A percentile compares a stretch with the other conserved stretches of the same genome.
Evolutionary conservation across 495 filamentous ascomycete genomes (phyloP).

Genomic region (Astrothelium subdiscretum): DNA sequence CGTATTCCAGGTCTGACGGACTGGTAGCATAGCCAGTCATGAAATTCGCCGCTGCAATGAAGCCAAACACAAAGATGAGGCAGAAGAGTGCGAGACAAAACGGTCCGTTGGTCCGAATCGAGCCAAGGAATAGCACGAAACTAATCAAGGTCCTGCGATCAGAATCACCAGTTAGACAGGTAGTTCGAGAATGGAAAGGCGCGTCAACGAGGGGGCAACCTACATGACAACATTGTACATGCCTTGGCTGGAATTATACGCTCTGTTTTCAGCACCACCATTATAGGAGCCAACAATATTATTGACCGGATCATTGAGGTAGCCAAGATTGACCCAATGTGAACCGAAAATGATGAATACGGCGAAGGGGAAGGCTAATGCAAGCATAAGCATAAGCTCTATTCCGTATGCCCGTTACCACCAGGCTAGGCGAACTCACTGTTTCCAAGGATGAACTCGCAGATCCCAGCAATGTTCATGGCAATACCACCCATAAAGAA

Average conservation of each 20-base stretch:
- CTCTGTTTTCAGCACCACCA: slow-evolving; percentile 10
- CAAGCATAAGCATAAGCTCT: not conserved
- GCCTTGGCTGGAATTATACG: slow-evolving; percentile 11
- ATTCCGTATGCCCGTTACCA: not conserved
- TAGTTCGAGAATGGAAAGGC: not conserved
- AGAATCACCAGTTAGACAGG: not conserved
- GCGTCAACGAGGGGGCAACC: not conserved
- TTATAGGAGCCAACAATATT: slow-evolving; percentile 8
- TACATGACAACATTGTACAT: slow-evolving; percentile 20
- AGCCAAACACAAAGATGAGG: slow-evolving; percentile 18
- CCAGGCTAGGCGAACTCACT: not conserved
- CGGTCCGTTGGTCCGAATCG: slow-evolving; percentile 12
- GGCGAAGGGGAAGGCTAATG: slow-evolving; percentile 15
- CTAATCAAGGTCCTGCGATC: slow-evolving; percentile 9
- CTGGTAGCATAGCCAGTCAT: slow-evolving; percentile 4
- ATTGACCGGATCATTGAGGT: slow-evolving; percentile 14
- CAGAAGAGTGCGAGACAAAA: slow-evolving; percentile 16
- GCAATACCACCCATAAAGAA: slow-evolving; percentile 20
- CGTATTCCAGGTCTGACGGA: slow-evolving; percentile 8
- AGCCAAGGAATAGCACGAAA: slow-evolving; percentile 16
- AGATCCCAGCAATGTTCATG: slow-evolving; percentile 17
- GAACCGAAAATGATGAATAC: slow-evolving; percentile 18
- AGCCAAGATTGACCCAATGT: slow-evolving; percentile 16
- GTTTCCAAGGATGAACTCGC: slow-evolving; percentile 20
- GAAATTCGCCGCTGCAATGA: slow-evolving; percentile 19